These are phyloP conservation scores for Cicer yamashitae DNA, from an alignment of 306 rosid genomes.

Conservation along the genomic window DNA sequence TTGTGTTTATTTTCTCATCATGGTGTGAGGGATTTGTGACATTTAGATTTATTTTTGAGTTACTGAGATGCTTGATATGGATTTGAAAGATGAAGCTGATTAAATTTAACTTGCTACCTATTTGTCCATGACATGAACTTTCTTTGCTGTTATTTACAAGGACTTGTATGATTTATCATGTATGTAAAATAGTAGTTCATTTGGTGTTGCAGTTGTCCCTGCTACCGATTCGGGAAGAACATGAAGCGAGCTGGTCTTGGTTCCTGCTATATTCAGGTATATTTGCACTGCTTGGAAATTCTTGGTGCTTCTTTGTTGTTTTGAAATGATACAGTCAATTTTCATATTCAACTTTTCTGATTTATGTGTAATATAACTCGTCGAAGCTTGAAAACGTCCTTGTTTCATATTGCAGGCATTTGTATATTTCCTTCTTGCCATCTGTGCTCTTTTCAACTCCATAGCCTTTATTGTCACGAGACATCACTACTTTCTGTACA, in stretches of 20 bases:
- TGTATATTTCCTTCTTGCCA: slow-evolving; percentile 59
- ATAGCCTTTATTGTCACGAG: slow-evolving; percentile 68
- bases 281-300: slow-evolving; percentile 12
- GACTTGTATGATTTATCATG: slow-evolving; percentile 22
- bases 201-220: slow-evolving; percentile 86
- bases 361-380: slow-evolving; percentile 16
- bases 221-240: slow-evolving; percentile 94
- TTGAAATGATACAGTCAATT: slow-evolving; percentile 10
- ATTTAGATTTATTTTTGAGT: slow-evolving; percentile 7
- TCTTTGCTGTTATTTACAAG: slow-evolving; percentile 24
- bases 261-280: slow-evolving; percentile 78
- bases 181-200: slow-evolving; percentile 41
- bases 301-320: slow-evolving; percentile 6
- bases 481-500: slow-evolving; percentile 69
- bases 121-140: not conserved
- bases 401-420: slow-evolving; percentile 65
- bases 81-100: slow-evolving; percentile 31
- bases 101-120: slow-evolving; percentile 2
- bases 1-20: slow-evolving; percentile 6
- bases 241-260: slow-evolving; percentile 93
- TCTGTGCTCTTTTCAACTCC: slow-evolving; percentile 63
- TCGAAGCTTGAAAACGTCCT: slow-evolving; percentile 26
- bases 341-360: not conserved
- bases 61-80: slow-evolving; percentile 18
- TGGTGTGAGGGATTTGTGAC: slow-evolving; percentile 26